Percentiles rank a stretch among this genome's conserved stretches.
These are phyloP conservation scores for Alternaria longipes DNA, from an alignment of 2,329 filamentous ascomycete species.

Conservation along the genomic window DNA sequence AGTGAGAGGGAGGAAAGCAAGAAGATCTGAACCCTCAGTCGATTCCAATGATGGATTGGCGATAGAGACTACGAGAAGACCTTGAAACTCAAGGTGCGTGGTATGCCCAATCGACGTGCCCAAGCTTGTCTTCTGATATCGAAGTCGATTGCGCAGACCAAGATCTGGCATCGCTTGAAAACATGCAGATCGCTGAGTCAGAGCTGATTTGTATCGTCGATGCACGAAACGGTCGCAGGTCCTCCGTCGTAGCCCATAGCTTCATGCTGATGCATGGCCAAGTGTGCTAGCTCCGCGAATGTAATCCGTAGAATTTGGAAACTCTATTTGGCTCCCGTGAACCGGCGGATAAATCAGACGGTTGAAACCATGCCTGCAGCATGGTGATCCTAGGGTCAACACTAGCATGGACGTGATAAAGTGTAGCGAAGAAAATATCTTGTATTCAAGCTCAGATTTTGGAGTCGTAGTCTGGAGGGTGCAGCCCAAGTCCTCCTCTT, in stretches of 20 bases:
- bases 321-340: background rate
- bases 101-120: background rate
- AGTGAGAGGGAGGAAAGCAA: background rate
- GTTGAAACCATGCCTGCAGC: background rate
- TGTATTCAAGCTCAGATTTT: slow-evolving; percentile 40
- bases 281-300: background rate
- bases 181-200: background rate
- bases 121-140: background rate
- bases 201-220: background rate
- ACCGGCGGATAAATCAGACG: slow-evolving; percentile 15
- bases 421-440: slow-evolving; percentile 3
- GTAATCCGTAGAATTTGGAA: background rate
- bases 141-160: background rate
- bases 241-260: background rate
- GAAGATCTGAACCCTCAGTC: background rate
- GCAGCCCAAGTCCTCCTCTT: slow-evolving; percentile 52
- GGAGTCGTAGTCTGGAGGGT: slow-evolving; percentile 45
- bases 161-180: background rate
- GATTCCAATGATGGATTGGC: background rate
- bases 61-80: background rate
- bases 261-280: slow-evolving; percentile 12
- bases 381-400: background rate
- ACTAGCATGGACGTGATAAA: slow-evolving; percentile 7
- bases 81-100: background rate
- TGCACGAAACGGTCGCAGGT: background rate